Conservation (phyloP, 805 yeast genomes). For the Cyberlindnera xishuangbannaensis region DNA sequence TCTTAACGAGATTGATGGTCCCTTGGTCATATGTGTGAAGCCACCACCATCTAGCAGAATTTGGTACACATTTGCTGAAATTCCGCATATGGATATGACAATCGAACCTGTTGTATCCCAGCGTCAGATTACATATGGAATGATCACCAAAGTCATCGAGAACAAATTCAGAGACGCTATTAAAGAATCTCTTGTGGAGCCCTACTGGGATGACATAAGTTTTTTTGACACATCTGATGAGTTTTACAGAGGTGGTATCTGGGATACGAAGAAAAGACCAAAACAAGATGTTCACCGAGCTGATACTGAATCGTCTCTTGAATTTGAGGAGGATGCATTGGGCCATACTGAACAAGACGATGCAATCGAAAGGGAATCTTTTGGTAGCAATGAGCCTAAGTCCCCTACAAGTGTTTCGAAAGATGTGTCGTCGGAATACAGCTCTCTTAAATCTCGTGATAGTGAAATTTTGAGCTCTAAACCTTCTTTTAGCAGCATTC, state of each 20-base stretch:
- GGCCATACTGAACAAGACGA: constrained; percentile 2
- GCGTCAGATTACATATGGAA: constrained; percentile 67
- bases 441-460: constrained; percentile 13
- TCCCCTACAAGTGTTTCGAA: not conserved
- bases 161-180: constrained; percentile 74
- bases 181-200: constrained; percentile 73
- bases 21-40: constrained; percentile 60
- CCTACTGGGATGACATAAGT: constrained; percentile 83
- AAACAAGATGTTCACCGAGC: constrained; percentile 6
- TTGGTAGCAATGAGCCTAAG: not conserved
- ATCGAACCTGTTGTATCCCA: constrained; percentile 92
- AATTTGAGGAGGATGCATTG: constrained; percentile 1
- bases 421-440: constrained; percentile 5
- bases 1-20: constrained; percentile 66
- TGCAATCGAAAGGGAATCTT: not conserved
- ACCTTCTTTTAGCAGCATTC: too few species aligned
- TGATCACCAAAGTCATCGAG: constrained; percentile 76
- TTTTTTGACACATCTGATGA: constrained; percentile 62
- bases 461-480: constrained; percentile 1
- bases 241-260: constrained; percentile 86
- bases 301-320: constrained; percentile 4
- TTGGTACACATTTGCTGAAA: constrained; percentile 83
- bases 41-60: constrained; percentile 88
- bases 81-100: constrained; percentile 68
- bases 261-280: constrained; percentile 49